Evolutionary conservation across 2,329 filamentous ascomycete species (phyloP), one percentile per base, ranked within the genome.

Genomic region (Magnaporthiopsis incrustans): DNA sequence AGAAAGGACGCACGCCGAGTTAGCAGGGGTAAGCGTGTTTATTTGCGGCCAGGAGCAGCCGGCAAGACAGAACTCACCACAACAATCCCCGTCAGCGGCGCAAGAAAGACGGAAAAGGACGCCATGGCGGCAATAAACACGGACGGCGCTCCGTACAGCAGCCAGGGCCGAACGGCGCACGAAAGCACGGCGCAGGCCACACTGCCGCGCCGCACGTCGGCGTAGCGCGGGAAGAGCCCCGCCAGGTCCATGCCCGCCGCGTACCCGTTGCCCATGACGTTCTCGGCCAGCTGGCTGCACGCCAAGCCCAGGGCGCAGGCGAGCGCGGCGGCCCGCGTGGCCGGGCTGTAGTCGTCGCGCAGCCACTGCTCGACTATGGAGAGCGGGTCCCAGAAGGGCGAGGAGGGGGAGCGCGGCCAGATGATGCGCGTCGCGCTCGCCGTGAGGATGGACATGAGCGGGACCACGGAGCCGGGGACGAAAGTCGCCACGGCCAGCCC

Each of bases 161-260:
- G 71, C 72, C 72, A 74, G 0, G 72, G 72, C 64, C 73, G 71
- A 26, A 72, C 69, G 35, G 73, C 57, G 71, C 71, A 73, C 22
- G 61, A 62, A 12, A 62, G 22, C 4, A 30, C 61, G 11, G 61
- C 61, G 30, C 61, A 62, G 27, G 56, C 56, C 50, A 62, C 56
- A 32, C 61, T 57, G 1, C 84, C 84, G 2, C 84, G 78, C 5
- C 82, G 74, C 65, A 85, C 85, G 69, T 83, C 84, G 71, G 86
- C 78, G 66, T 79, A 85, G 57, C 74, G 76, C 0, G 30, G 82
- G 65, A 79, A 79, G 0, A 85, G 71, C 1, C 78, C 80, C 0
- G 82, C 78, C 61, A 85, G 73, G 68, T 86, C 84, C 75, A 86
- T 84, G 7, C 83, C 83, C 3, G 77, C 76, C 0, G 78, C 78